Percentiles rank a stretch among this genome's conserved stretches.
Conservation (phyloP, 441 rosid genomes). For the Kokia cookei region DNA sequence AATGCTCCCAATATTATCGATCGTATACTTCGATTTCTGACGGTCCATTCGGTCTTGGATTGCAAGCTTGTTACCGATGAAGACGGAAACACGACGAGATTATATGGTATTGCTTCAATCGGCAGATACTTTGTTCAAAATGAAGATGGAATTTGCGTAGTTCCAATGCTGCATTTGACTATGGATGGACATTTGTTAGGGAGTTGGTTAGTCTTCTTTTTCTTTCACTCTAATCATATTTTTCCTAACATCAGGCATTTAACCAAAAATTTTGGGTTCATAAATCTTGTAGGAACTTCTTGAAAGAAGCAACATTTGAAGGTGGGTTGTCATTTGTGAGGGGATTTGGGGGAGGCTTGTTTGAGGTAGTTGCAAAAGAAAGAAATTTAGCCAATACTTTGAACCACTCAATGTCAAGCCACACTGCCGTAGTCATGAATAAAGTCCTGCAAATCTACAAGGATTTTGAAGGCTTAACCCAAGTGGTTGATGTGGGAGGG, state of each 20-base stretch:
- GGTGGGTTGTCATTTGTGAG: slow-evolving; percentile 27
- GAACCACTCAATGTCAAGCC: slow-evolving; percentile 29
- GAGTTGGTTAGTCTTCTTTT: background rate
- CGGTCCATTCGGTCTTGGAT: background rate
- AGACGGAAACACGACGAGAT: background rate
- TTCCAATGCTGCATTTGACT: background rate
- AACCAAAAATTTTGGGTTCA: too few relatives aligned
- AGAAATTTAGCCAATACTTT: slow-evolving; percentile 21
- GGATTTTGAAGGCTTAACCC: slow-evolving; percentile 15
- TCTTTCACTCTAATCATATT: background rate
- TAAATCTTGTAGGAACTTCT: slow-evolving; percentile 9
- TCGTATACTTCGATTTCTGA: background rate
- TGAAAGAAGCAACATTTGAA: slow-evolving; percentile 27
- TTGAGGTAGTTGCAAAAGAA: slow-evolving; percentile 23
- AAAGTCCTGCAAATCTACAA: slow-evolving; percentile 13
- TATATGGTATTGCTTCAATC: background rate
- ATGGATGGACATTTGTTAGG: background rate
- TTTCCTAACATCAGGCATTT: too few relatives aligned
- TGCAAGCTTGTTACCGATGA: background rate
- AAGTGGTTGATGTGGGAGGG: slow-evolving; percentile 22
- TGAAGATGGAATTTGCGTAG: background rate
- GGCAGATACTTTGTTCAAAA: background rate
- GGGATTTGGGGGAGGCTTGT: slow-evolving; percentile 29
- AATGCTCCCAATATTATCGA: background rate
- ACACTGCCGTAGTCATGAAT: slow-evolving; percentile 17